Conservation (phyloP, 306 rosid genomes). For the Trichosanthes truncata region DNA sequence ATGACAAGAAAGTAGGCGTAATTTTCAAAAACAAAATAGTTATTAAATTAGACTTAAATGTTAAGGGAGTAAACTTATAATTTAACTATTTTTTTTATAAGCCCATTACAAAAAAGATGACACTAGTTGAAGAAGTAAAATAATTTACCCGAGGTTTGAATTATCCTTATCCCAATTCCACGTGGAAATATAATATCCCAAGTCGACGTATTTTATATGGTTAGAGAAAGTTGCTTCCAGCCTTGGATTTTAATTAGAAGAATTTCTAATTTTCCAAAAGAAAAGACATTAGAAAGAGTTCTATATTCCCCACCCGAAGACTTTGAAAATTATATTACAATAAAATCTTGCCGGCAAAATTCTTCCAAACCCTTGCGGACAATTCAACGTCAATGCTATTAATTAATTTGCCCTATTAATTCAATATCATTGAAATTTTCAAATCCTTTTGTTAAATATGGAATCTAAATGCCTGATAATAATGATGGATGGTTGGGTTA, state of each 20-base stretch:
- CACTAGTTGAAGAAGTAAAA: background rate
- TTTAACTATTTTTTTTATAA: no score
- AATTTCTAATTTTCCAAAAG: background rate
- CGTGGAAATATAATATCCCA: background rate
- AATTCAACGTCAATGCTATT: background rate
- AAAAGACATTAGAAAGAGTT: background rate
- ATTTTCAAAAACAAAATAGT: no score
- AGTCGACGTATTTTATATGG: background rate
- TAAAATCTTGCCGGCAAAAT: background rate
- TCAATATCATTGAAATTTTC: background rate
- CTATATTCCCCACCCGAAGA: background rate
- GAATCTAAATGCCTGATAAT: background rate
- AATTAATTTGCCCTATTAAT: background rate
- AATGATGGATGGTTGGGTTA: background rate
- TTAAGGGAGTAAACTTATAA: no score
- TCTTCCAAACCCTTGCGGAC: background rate
- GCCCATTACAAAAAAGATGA: no score
- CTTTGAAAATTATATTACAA: background rate
- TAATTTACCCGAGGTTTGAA: background rate
- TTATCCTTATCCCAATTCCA: background rate
- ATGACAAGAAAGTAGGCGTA: no score
- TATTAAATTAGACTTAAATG: no score
- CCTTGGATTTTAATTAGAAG: background rate
- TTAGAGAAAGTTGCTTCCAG: background rate
- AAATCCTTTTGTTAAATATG: background rate